These are phyloP conservation scores for Mucor plumbeus DNA, from an alignment of 371 early-diverging fungal species.

Conservation along the genomic window DNA sequence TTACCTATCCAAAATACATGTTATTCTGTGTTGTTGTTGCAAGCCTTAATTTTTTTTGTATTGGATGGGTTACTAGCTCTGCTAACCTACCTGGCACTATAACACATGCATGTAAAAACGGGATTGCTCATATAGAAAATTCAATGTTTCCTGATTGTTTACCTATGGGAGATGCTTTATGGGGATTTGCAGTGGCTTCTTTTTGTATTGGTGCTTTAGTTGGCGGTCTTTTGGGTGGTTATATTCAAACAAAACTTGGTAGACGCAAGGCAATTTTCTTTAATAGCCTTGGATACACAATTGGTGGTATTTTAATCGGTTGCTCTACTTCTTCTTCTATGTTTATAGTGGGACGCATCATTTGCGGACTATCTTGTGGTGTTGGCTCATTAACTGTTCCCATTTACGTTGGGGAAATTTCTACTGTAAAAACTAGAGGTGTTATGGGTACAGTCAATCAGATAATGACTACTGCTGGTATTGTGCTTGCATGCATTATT, in stretches of 20 bases:
- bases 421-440: conserved; percentile 73
- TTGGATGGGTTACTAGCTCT: conserved; percentile 52
- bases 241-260: conserved; percentile 62
- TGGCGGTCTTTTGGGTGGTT: conserved; percentile 68
- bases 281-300: conserved; percentile 64
- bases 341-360: conserved; percentile 77
- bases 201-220: conserved; percentile 73
- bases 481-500: conserved; percentile 65
- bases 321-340: conserved; percentile 55
- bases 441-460: conserved; percentile 46
- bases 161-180: conserved; percentile 27
- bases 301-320: conserved; percentile 67
- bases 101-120: conserved; percentile 26
- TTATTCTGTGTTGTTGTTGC: conserved; percentile 40
- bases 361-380: conserved; percentile 82
- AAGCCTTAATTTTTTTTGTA: conserved; percentile 42
- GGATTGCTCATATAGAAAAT: neutral
- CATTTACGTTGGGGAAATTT: conserved; percentile 80
- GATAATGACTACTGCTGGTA: conserved; percentile 65
- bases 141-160: conserved; percentile 33
- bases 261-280: conserved; percentile 63
- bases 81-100: conserved; percentile 44
- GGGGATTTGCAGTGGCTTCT: conserved; percentile 67
- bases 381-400: conserved; percentile 77
- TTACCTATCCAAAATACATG: conserved; percentile 41